Conservation (phyloP, 176 grass and related monocot species). For the Lolium perenne region DNA sequence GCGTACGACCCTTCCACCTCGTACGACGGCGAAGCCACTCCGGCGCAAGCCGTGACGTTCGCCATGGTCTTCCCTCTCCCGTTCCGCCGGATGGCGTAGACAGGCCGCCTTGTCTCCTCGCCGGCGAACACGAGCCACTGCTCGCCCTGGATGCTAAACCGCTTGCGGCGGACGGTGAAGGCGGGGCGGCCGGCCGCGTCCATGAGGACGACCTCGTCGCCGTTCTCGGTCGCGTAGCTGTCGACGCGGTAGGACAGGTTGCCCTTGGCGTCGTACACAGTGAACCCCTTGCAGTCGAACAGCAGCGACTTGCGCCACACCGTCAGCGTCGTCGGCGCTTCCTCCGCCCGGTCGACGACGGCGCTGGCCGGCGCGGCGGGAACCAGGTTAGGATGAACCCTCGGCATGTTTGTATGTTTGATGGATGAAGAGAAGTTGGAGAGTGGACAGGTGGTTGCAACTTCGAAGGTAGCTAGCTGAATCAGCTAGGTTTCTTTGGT, state of each 20-base stretch:
- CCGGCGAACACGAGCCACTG: slow-evolving; percentile 69
- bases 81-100: slow-evolving; percentile 56
- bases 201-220: too few species aligned
- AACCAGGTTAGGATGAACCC: background rate
- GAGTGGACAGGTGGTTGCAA: background rate
- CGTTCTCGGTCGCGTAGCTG: slow-evolving; percentile 52
- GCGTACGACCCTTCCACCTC: too few species aligned
- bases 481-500: background rate
- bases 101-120: slow-evolving; percentile 53
- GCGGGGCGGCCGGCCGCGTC: too few species aligned
- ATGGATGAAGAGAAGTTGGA: background rate
- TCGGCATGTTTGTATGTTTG: background rate
- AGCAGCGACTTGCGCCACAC: slow-evolving; percentile 97
- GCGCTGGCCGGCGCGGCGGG: background rate
- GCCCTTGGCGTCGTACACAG: slow-evolving; percentile 79
- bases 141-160: slow-evolving; percentile 71
- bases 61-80: too few species aligned
- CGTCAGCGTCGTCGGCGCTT: slow-evolving; percentile 58
- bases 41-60: too few species aligned
- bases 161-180: slow-evolving; percentile 5
- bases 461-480: slow-evolving; percentile 8
- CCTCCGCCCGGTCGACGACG: background rate
- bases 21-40: too few species aligned
- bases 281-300: slow-evolving; percentile 94
- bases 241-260: slow-evolving; percentile 87